phyloP scores from a whole-genome alignment of 2,329 filamentous ascomycete genomes.

The Byssochlamys sp. region DNA sequence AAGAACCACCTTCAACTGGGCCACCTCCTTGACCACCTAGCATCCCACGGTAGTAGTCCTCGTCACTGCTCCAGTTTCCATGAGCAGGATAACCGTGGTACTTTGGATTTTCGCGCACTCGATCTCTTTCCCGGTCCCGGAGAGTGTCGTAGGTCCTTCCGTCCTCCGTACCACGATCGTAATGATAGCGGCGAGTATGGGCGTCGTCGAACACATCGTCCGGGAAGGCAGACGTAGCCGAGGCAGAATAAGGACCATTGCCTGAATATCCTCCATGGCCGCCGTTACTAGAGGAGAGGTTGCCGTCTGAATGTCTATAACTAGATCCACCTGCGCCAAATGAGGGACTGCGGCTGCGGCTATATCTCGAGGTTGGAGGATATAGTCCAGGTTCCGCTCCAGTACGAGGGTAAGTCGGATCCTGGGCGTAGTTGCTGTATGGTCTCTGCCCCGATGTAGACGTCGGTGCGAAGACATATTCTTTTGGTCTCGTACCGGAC shows the following conservation, averaged over 20 bases:
- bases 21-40: constrained; percentile 21
- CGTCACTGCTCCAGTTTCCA: constrained; percentile 22
- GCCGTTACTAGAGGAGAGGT: constrained; percentile 15
- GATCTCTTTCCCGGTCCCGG: constrained; percentile 15
- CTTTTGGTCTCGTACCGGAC: constrained; percentile 44
- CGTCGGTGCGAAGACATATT: constrained; percentile 46
- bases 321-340: constrained; percentile 15
- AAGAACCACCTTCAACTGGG: constrained; percentile 6
- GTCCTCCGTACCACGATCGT: constrained; percentile 16
- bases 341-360: constrained; percentile 21
- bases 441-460: constrained; percentile 50
- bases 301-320: constrained; percentile 29
- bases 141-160: constrained; percentile 16
- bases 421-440: constrained; percentile 41
- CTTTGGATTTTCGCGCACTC: constrained; percentile 19
- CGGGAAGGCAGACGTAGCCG: constrained; percentile 12
- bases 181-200: constrained; percentile 15
- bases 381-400: constrained; percentile 11
- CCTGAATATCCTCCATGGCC: constrained; percentile 11
- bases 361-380: constrained; percentile 5
- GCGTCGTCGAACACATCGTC: constrained; percentile 16
- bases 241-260: constrained; percentile 1
- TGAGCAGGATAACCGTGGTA: constrained; percentile 18
- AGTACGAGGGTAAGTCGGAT: constrained; percentile 14
- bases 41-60: constrained; percentile 32